Conservation (phyloP, 2,329 filamentous ascomycete genomes). For the Talaromyces sp. region DNA sequence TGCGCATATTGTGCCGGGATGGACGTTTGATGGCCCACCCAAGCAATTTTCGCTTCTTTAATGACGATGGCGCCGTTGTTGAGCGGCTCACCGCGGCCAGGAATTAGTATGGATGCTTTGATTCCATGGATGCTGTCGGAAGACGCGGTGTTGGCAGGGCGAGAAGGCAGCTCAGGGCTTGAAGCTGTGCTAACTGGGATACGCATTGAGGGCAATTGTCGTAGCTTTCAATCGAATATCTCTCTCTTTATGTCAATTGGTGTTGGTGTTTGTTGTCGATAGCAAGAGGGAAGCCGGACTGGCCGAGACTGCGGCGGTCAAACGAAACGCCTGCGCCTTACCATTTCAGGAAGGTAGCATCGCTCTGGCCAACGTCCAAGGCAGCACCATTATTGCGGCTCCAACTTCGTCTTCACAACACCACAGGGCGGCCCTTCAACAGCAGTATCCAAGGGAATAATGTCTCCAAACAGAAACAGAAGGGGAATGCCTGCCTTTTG, state of each 20-base stretch:
- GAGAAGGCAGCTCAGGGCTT: conserved; percentile 1
- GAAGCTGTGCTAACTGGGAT: background rate
- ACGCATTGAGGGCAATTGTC: background rate
- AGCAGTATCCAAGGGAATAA: background rate
- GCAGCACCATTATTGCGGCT: background rate
- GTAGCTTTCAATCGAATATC: background rate
- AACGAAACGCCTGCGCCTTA: background rate
- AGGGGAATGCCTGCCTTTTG: background rate
- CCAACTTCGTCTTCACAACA: background rate
- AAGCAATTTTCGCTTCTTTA: conserved; percentile 36
- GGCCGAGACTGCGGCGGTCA: background rate
- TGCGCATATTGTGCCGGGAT: conserved; percentile 30
- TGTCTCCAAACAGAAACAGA: background rate
- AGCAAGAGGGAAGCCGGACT: background rate
- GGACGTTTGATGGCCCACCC: conserved; percentile 30
- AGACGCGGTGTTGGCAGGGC: background rate
- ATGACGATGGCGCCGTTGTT: conserved; percentile 37
- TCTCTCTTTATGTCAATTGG: background rate
- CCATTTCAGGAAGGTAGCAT: conserved; percentile 8
- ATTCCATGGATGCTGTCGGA: background rate
- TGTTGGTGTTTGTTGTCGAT: background rate
- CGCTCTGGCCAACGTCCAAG: background rate
- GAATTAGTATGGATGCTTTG: conserved; percentile 39
- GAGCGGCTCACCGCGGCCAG: conserved; percentile 43
- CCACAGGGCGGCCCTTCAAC: background rate